These are phyloP conservation scores for Karstenula rhodostoma DNA, from an alignment of 2,329 filamentous ascomycete species.

Conservation along the genomic window DNA sequence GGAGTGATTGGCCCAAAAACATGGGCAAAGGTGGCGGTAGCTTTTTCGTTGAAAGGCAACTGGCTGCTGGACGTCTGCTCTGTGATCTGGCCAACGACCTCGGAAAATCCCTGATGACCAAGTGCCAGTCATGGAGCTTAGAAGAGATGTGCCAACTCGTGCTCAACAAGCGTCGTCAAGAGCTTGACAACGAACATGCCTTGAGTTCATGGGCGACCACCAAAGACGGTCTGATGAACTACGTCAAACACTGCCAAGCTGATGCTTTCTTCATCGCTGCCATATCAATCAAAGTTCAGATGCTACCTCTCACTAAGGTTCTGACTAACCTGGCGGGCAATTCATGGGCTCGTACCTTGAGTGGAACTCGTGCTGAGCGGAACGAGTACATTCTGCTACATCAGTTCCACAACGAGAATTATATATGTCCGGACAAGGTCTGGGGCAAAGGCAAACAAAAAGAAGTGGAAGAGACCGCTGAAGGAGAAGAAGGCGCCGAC, in stretches of 20 bases:
- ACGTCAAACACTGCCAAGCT: constrained; percentile 90
- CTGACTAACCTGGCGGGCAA: constrained; percentile 97
- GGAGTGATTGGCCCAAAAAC: constrained; percentile 84
- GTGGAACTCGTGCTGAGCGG: constrained; percentile 92
- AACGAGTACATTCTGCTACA: constrained; percentile 99
- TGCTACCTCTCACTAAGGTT: constrained; percentile 92
- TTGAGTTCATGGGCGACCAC: constrained; percentile 86
- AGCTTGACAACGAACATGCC: constrained; percentile 87
- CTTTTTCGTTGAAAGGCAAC: constrained; percentile 90
- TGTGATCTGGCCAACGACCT: constrained; percentile 97
- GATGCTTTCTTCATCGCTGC: constrained; percentile 97
- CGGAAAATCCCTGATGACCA: constrained; percentile 95
- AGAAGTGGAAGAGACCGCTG: constrained; percentile 74
- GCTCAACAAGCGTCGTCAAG: constrained; percentile 77
- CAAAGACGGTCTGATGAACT: constrained; percentile 88
- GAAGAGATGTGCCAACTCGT: constrained; percentile 98
- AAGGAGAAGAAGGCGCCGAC: constrained; percentile 71
- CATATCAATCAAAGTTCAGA: constrained; percentile 85
- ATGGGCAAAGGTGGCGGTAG: constrained; percentile 86
- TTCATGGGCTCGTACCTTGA: constrained; percentile 95
- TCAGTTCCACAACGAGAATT: constrained; percentile 96
- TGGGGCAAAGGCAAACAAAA: constrained; percentile 78
- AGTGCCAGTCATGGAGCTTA: constrained; percentile 97
- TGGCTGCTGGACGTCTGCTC: constrained; percentile 86
- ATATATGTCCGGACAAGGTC: constrained; percentile 96